Percentiles rank a stretch among this genome's conserved stretches.
These are phyloP conservation scores for Chloromonas sp. DNA, from an alignment of 163 green algal genomes.

Conservation along the genomic window DNA sequence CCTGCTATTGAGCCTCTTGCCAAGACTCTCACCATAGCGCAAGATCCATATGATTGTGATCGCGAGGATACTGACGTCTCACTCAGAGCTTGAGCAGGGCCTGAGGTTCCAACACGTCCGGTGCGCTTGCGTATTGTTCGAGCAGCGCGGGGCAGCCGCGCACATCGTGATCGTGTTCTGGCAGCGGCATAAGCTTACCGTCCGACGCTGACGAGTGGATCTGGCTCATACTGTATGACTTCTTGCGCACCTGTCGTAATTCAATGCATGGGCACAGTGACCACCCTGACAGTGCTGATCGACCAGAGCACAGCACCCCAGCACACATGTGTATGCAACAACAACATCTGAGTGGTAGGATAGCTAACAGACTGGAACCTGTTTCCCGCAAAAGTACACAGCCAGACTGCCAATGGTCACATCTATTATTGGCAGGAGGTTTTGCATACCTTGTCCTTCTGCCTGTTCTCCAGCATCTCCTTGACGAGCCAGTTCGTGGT, in stretches of 20 bases:
- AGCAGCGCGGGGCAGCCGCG: neutral
- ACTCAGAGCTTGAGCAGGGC: neutral
- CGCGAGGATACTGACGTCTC: neutral
- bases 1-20: too few relatives aligned
- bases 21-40: too few relatives aligned
- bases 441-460: conserved; percentile 36
- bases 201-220: neutral
- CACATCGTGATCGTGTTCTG: neutral
- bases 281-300: neutral
- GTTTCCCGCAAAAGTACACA: neutral
- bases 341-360: neutral
- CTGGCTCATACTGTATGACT: neutral
- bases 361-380: neutral
- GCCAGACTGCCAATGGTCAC: neutral
- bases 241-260: neutral
- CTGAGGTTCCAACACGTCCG: conserved; percentile 5
- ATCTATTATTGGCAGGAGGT: neutral
- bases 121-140: neutral
- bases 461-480: conserved; percentile 67
- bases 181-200: neutral
- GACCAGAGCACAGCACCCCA: neutral
- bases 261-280: neutral
- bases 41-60: too few relatives aligned
- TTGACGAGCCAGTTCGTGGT: conserved; percentile 54
- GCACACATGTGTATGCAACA: neutral